Percentiles rank a stretch among this genome's conserved stretches.
These are phyloP conservation scores for Solanum pennellii DNA, from an alignment of 257 asterid genomes.

Conservation along the genomic window DNA sequence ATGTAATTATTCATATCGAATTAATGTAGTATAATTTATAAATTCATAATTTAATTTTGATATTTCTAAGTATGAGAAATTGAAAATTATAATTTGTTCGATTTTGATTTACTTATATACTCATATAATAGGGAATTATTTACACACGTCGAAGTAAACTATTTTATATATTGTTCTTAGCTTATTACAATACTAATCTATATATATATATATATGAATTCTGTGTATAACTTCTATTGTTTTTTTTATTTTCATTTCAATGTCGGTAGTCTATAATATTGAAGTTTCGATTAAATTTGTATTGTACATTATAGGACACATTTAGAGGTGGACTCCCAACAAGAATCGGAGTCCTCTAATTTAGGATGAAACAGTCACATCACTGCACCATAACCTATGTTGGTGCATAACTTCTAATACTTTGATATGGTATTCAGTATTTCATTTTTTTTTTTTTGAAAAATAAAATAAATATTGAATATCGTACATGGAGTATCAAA, in stretches of 20 bases:
- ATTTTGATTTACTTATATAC: not conserved
- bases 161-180: not conserved
- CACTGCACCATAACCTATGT: no score
- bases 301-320: fast-evolving
- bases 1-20: not conserved
- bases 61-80: not conserved
- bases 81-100: not conserved
- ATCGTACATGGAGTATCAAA: not conserved
- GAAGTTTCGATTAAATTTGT: fast-evolving
- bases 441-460: no score
- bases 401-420: no score
- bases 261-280: fast-evolving
- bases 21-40: not conserved
- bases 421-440: no score
- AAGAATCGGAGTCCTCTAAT: fast-evolving
- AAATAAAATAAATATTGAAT: no score
- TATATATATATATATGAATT: no score
- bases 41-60: not conserved
- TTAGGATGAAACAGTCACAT: fast-evolving
- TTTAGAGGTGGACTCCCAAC: fast-evolving
- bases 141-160: not conserved
- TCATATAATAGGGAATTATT: not conserved
- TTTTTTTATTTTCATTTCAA: fast-evolving
- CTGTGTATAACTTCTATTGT: no score
- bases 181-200: no score